Evolutionary conservation across 805 yeast genomes (phyloP).

Genomic region (Ogataea methanolica): DNA sequence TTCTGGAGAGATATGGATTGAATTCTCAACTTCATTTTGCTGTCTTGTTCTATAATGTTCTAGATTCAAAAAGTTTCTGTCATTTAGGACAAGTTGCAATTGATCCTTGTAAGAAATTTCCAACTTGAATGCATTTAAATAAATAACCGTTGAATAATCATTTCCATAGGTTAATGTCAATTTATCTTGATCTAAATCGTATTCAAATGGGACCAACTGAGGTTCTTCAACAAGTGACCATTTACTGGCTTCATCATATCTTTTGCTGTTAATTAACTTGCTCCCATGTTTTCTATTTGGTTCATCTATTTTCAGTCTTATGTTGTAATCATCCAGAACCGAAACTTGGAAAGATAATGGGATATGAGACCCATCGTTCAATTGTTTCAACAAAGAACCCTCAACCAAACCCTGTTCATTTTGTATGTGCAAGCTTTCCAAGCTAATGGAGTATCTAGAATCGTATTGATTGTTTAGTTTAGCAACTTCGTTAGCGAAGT

Average conservation of each 20-base stretch:
- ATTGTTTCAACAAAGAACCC: constrained; percentile 45
- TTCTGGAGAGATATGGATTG: constrained; percentile 43
- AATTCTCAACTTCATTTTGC: constrained; percentile 31
- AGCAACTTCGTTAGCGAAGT: constrained; percentile 46
- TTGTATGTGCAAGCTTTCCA: constrained; percentile 27
- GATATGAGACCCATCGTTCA: constrained; percentile 35
- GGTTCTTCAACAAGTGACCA: constrained; percentile 48
- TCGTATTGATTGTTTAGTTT: constrained; percentile 21
- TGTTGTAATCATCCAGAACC: constrained; percentile 49
- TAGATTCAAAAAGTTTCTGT: constrained; percentile 63
- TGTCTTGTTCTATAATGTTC: constrained; percentile 68
- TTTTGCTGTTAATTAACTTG: constrained; percentile 28
- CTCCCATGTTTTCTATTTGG: constrained; percentile 30
- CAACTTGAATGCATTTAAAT: constrained; percentile 46
- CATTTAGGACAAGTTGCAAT: constrained; percentile 58
- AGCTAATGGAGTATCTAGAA: constrained; percentile 39
- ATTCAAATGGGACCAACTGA: constrained; percentile 13
- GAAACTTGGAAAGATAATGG: constrained; percentile 54
- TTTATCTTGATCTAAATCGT: constrained; percentile 18
- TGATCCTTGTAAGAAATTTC: constrained; percentile 41
- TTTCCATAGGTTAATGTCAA: constrained; percentile 34
- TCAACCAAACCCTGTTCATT: constrained; percentile 30
- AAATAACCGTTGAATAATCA: constrained; percentile 39
- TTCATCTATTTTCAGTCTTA: constrained; percentile 70
- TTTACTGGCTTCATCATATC: constrained; percentile 57